phyloP scores from a whole-genome alignment of 352 stramenopile genomes.

The Phytophthora fragariae region DNA sequence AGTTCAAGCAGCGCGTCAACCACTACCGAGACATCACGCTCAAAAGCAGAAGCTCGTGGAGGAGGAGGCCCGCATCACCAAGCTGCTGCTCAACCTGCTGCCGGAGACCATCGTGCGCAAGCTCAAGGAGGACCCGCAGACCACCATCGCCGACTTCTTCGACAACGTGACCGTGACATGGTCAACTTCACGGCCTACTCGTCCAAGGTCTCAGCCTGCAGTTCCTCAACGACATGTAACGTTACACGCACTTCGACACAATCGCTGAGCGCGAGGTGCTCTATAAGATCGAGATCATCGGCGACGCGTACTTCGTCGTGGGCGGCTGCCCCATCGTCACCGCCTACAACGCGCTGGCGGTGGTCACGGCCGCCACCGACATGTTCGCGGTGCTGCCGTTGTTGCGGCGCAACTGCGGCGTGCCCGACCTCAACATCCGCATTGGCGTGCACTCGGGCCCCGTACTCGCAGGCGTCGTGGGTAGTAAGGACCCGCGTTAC shows the following conservation, averaged over 20 bases:
- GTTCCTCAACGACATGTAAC: constrained; percentile 83
- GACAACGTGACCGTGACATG: constrained; percentile 89
- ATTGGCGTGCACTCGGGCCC: constrained; percentile 89
- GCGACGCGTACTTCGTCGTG: constrained; percentile 89
- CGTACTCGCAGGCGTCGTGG: constrained; percentile 86
- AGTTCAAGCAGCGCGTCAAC: constrained; percentile 90
- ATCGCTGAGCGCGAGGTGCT: constrained; percentile 87
- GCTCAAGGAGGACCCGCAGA: constrained; percentile 79
- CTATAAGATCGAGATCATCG: constrained; percentile 93
- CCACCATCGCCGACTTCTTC: constrained; percentile 87
- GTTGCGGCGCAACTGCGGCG: constrained; percentile 74
- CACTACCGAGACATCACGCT: constrained; percentile 85
- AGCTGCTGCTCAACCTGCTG: constrained; percentile 80
- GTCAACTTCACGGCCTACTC: constrained; percentile 89
- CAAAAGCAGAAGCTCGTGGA: constrained; percentile 88
- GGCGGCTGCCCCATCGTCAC: constrained; percentile 71
- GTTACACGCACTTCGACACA: constrained; percentile 87
- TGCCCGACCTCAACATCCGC: constrained; percentile 85
- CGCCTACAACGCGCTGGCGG: constrained; percentile 69
- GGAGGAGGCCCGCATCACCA: constrained; percentile 81
- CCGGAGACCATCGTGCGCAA: constrained; percentile 88
- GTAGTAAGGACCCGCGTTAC: constrained; percentile 83
- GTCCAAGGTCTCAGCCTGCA: constrained; percentile 84
- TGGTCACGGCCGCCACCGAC: constrained; percentile 78
- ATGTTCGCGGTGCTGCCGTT: constrained; percentile 73